Percentiles rank a stretch among this genome's conserved stretches.
Conservation (phyloP, 495 filamentous ascomycete genomes). For the Apodospora peruviana region DNA sequence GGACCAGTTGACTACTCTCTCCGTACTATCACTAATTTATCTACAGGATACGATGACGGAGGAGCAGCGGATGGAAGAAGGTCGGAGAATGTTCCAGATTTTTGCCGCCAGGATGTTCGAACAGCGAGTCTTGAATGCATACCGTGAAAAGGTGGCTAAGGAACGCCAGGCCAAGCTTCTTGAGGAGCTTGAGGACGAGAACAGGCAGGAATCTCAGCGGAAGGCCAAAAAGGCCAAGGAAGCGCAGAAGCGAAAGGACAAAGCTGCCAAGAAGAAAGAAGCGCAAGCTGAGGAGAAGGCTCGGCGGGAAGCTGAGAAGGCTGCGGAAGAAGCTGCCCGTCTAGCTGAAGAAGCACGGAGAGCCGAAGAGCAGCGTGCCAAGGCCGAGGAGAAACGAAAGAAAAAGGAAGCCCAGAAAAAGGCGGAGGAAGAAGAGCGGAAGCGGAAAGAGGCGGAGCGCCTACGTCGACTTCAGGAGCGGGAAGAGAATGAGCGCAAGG, state of each 20-base stretch:
- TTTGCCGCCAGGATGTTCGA: conserved; percentile 99
- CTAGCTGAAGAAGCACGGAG: conserved; percentile 74
- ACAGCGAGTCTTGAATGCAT: conserved; percentile 92
- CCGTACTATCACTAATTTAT: conserved; percentile 25
- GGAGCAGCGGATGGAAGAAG: conserved; percentile 98
- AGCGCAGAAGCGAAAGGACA: conserved; percentile 88
- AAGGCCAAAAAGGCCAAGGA: conserved; percentile 92
- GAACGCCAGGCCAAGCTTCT: conserved; percentile 89
- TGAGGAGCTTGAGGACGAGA: conserved; percentile 85
- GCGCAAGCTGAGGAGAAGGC: conserved; percentile 86
- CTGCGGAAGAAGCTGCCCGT: conserved; percentile 77
- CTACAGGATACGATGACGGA: conserved; percentile 89
- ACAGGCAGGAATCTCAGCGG: conserved; percentile 62
- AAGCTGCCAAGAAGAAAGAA: conserved; percentile 75
- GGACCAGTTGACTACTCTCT: conserved; percentile 3
- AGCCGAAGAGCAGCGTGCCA: conserved; percentile 69
- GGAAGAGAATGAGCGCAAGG: conserved; percentile 78
- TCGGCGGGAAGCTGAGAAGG: conserved; percentile 79
- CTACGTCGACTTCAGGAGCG: conserved; percentile 73
- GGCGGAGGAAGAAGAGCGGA: conserved; percentile 80
- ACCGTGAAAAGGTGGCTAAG: conserved; percentile 89
- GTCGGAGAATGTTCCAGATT: conserved; percentile 98
- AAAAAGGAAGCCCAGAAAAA: conserved; percentile 91
- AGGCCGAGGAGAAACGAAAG: conserved; percentile 83
- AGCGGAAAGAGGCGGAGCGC: conserved; percentile 53